Percentiles rank a stretch among this genome's conserved stretches.
Conservation (phyloP, 2,329 filamentous ascomycete species). For the Calonectria fujianensis region DNA sequence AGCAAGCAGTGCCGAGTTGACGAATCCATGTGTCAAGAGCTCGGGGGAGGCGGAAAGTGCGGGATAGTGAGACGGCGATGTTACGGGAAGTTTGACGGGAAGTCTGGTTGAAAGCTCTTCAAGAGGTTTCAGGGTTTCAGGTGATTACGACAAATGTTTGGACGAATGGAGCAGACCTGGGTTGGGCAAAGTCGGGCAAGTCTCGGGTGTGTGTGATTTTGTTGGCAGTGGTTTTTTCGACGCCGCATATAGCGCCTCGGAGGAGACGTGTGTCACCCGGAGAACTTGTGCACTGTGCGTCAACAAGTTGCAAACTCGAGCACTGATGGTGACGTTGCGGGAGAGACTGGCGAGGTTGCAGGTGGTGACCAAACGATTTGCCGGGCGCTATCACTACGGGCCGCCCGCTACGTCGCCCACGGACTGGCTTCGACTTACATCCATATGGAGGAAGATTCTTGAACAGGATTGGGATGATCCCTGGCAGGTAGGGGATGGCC, state of each 20-base stretch:
- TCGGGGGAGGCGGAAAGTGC: conserved; percentile 19
- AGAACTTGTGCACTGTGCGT: conserved; percentile 38
- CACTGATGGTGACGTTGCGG: conserved; percentile 24
- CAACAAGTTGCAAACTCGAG: conserved; percentile 27
- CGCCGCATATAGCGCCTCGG: conserved; percentile 41
- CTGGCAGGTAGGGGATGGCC: conserved; percentile 28
- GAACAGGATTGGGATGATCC: conserved; percentile 34
- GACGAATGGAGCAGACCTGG: conserved; percentile 32
- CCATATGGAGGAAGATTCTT: conserved; percentile 24
- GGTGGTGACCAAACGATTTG: not conserved
- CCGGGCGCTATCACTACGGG: conserved; percentile 20
- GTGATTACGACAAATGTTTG: conserved; percentile 30
- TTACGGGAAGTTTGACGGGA: conserved; percentile 19
- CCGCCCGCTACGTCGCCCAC: conserved; percentile 10
- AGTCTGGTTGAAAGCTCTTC: conserved; percentile 29
- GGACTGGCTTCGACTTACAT: conserved; percentile 30
- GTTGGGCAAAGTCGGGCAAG: conserved; percentile 25
- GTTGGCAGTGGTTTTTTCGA: conserved; percentile 33
- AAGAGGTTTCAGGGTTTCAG: conserved; percentile 44
- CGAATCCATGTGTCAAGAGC: not conserved
- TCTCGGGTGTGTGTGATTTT: conserved; percentile 39
- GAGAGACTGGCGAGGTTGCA: conserved; percentile 3
- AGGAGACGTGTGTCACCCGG: conserved; percentile 24
- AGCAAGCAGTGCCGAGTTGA: not conserved
- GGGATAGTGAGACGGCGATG: conserved; percentile 36